Conservation (phyloP, 164 flowering plant species). For the Vitis riparia region DNA sequence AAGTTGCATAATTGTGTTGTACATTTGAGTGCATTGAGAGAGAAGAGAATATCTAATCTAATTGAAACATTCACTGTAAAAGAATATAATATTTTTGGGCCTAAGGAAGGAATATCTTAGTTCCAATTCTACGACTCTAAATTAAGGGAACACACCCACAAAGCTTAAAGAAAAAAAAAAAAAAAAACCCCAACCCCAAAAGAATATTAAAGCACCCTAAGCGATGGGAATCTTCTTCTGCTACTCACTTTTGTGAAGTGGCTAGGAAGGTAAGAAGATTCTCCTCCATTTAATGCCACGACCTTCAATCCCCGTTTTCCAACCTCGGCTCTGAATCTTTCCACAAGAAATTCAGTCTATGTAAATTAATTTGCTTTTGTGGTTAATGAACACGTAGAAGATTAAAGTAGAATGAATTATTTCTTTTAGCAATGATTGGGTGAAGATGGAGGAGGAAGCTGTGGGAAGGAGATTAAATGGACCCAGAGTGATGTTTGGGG, state of each 20-base stretch:
- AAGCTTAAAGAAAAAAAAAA: constrained; percentile 38
- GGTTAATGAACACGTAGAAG: too few relatives aligned
- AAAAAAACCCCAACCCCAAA: constrained; percentile 16
- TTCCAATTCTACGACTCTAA: constrained; percentile 73
- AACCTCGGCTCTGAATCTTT: not conserved
- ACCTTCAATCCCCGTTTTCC: not conserved
- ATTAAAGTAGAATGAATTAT: too few relatives aligned
- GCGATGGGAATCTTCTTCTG: constrained; percentile 72
- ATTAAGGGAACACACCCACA: constrained; percentile 44
- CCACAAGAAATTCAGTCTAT: too few relatives aligned
- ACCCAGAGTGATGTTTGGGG: too few relatives aligned
- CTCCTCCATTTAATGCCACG: constrained; percentile 15
- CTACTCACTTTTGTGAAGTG: constrained; percentile 78
- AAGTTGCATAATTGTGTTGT: constrained; percentile 58
- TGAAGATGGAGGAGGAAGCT: too few relatives aligned
- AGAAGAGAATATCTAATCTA: constrained; percentile 55
- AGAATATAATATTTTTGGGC: constrained; percentile 47
- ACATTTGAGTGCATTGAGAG: constrained; percentile 38
- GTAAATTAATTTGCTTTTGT: too few relatives aligned
- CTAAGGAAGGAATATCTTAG: constrained; percentile 77
- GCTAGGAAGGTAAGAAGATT: constrained; percentile 78
- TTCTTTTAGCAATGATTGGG: too few relatives aligned
- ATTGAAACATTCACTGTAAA: constrained; percentile 27
- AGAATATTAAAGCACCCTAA: constrained; percentile 43
- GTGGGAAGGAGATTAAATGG: too few relatives aligned